Evolutionary conservation across 768 basidiomycete species (phyloP).

Genomic region (Termitomyces titanicus): DNA sequence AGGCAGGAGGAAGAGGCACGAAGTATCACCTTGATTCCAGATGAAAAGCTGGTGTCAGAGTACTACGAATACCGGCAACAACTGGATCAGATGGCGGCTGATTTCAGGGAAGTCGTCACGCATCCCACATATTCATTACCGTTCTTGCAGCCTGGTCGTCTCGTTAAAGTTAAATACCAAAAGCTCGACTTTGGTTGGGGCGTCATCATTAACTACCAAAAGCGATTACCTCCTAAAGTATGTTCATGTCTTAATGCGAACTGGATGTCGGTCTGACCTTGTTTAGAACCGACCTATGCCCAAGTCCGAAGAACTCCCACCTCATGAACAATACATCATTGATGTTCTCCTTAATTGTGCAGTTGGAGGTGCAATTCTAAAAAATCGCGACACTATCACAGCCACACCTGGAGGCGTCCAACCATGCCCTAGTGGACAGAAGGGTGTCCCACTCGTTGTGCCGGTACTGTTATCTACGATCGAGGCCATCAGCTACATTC

Average conservation of each 20-base stretch:
- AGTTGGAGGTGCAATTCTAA: constrained; percentile 53
- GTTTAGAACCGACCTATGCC: constrained; percentile 63
- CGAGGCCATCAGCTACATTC: constrained; percentile 81
- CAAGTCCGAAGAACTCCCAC: constrained; percentile 63
- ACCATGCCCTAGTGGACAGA: constrained; percentile 69
- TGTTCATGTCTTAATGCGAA: constrained; percentile 9
- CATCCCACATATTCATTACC: constrained; percentile 95
- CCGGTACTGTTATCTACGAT: constrained; percentile 87
- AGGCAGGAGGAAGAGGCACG: constrained; percentile 65
- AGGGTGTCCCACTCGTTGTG: constrained; percentile 81
- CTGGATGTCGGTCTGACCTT: background rate
- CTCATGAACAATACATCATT: constrained; percentile 90
- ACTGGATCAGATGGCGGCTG: constrained; percentile 81
- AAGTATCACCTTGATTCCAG: constrained; percentile 66
- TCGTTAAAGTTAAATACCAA: constrained; percentile 88
- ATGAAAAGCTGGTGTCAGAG: constrained; percentile 79
- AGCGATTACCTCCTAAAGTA: constrained; percentile 81
- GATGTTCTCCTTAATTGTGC: constrained; percentile 88
- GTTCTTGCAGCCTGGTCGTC: constrained; percentile 87
- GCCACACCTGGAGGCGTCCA: constrained; percentile 67
- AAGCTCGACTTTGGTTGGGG: constrained; percentile 97
- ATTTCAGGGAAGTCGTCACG: constrained; percentile 90
- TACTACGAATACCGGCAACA: constrained; percentile 95
- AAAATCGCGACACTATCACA: constrained; percentile 50
- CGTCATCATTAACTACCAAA: constrained; percentile 87